A percentile compares a stretch with the other conserved stretches of the same genome.
These are phyloP conservation scores for Aaosphaeria arxii DNA, from an alignment of 2,329 filamentous ascomycete genomes.

Conservation along the genomic window DNA sequence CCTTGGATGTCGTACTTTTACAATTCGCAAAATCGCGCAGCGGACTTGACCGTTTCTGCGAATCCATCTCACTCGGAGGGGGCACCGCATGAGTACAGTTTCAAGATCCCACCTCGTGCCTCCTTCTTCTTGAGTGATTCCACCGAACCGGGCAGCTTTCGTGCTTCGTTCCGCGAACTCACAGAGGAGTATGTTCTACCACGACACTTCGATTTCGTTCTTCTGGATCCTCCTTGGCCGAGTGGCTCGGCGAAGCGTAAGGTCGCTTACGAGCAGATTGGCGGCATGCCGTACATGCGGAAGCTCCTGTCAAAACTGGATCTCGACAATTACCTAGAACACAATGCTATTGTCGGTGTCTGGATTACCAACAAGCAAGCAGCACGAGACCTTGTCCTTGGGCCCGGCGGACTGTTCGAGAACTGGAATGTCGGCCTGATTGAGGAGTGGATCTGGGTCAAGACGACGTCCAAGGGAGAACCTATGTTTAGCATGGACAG, in stretches of 20 bases:
- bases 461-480: slow-evolving; percentile 64
- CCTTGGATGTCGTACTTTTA: slow-evolving; percentile 28
- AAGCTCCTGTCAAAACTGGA: slow-evolving; percentile 41
- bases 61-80: slow-evolving; percentile 5
- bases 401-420: slow-evolving; percentile 58
- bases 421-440: slow-evolving; percentile 64
- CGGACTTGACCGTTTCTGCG: slow-evolving; percentile 21
- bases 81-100: slow-evolving; percentile 18
- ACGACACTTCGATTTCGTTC: slow-evolving; percentile 61
- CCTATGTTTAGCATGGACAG: slow-evolving; percentile 61
- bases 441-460: slow-evolving; percentile 78
- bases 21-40: slow-evolving; percentile 21
- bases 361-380: slow-evolving; percentile 75
- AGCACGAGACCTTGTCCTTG: slow-evolving; percentile 54
- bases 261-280: slow-evolving; percentile 46
- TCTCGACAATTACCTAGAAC: slow-evolving; percentile 43
- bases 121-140: slow-evolving; percentile 51
- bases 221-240: slow-evolving; percentile 79
- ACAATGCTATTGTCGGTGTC: slow-evolving; percentile 57
- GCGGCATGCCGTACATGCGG: slow-evolving; percentile 47
- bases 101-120: slow-evolving; percentile 49
- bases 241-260: slow-evolving; percentile 70
- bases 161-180: slow-evolving; percentile 32
- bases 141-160: slow-evolving; percentile 32
- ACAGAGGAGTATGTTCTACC: slow-evolving; percentile 42